Percentiles rank a stretch among this genome's conserved stretches.
Evolutionary conservation across 768 basidiomycete species (phyloP).

Genomic region (Leccinum variicolor): DNA sequence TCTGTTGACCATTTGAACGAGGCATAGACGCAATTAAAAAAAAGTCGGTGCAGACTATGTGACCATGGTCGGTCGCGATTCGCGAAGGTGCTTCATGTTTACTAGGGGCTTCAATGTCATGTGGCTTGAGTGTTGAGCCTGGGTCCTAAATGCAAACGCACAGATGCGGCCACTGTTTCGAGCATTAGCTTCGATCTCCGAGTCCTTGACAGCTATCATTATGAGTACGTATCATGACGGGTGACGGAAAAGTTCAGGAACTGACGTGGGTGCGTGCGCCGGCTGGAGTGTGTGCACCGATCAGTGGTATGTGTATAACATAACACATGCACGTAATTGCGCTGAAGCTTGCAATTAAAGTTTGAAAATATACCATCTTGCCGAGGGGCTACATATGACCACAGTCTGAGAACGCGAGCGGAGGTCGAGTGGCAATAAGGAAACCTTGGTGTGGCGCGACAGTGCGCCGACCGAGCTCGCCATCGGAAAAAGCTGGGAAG

Average conservation of each 20-base stretch:
- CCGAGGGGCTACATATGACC: background rate
- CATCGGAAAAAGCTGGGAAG: constrained; percentile 56
- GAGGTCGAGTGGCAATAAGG: constrained; percentile 22
- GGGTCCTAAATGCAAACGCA: constrained; percentile 15
- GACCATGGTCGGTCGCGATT: constrained; percentile 22
- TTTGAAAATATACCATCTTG: constrained; percentile 15
- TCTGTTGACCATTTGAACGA: constrained; percentile 46
- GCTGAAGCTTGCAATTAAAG: constrained; percentile 30
- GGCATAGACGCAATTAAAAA: constrained; percentile 11
- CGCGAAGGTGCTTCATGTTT: background rate
- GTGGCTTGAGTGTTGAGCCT: constrained; percentile 22
- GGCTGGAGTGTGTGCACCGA: too few species aligned
- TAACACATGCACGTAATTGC: constrained; percentile 36
- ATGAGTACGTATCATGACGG: constrained; percentile 1
- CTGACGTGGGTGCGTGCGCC: constrained; percentile 15
- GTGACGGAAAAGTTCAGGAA: background rate
- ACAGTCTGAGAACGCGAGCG: constrained; percentile 8
- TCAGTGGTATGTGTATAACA: background rate
- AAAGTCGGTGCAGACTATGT: constrained; percentile 56
- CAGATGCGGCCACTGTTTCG: background rate
- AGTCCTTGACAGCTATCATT: constrained; percentile 4
- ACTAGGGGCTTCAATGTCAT: background rate
- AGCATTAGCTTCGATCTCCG: constrained; percentile 1
- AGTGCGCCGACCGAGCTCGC: constrained; percentile 32
- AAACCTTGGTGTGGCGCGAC: constrained; percentile 10